Conservation (phyloP, 192 early-diverging fungal genomes). For the Backusella westeae region DNA sequence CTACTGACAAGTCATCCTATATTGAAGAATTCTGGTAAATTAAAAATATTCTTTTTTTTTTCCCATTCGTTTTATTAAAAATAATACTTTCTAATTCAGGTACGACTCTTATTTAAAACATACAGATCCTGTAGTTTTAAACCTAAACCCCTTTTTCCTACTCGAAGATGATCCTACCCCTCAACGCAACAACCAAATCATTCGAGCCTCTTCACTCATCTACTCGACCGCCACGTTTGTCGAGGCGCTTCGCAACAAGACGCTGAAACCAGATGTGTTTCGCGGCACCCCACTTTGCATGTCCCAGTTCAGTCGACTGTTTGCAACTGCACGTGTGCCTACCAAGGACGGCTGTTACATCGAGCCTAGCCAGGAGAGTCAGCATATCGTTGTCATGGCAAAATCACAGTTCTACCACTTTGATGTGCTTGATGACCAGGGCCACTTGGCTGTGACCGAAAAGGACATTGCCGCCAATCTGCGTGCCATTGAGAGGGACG, state of each 20-base stretch:
- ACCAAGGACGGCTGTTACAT: constrained; percentile 41
- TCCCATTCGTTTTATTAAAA: not conserved
- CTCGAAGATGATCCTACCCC: constrained; percentile 48
- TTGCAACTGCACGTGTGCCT: constrained; percentile 78
- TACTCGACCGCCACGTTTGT: constrained; percentile 65
- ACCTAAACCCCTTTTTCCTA: constrained; percentile 47
- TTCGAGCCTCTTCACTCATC: constrained; percentile 69
- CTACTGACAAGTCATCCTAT: constrained; percentile 41
- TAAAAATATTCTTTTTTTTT: not conserved
- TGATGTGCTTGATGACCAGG: constrained; percentile 60
- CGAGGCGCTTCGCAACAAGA: constrained; percentile 52
- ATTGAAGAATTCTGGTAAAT: constrained; percentile 48
- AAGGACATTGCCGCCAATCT: constrained; percentile 70
- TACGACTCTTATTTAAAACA: constrained; percentile 44
- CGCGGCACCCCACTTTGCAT: constrained; percentile 66
- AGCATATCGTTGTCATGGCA: constrained; percentile 65
- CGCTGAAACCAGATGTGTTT: constrained; percentile 61
- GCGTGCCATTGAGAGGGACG: constrained; percentile 53
- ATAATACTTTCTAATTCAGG: constrained; percentile 8
- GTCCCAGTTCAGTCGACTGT: constrained; percentile 75
- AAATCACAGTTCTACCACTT: constrained; percentile 78
- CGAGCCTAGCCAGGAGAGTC: constrained; percentile 18
- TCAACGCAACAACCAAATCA: constrained; percentile 57
- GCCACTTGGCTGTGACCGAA: constrained; percentile 49
- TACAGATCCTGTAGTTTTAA: constrained; percentile 43